Percentiles rank a stretch among this genome's conserved stretches.
phyloP scores from a whole-genome alignment of 305 asterid genomes.

The Fraxinus ornus region DNA sequence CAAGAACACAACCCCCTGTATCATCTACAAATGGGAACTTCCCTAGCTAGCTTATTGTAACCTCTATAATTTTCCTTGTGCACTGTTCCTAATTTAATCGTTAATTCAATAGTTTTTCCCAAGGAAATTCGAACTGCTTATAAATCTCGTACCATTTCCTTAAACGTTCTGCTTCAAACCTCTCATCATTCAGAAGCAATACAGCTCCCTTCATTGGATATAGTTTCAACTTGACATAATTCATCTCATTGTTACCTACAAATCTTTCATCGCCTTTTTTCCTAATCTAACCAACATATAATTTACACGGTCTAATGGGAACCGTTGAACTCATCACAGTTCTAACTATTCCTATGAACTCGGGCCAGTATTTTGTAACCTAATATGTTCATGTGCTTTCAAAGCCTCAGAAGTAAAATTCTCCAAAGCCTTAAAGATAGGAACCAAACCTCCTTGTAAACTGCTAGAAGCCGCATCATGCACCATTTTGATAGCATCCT shows the following conservation, averaged over 20 bases:
- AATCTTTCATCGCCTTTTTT: neutral
- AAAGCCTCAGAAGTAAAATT: conserved; percentile 68
- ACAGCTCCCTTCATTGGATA: neutral
- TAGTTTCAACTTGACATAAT: neutral
- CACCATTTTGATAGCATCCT: conserved; percentile 73
- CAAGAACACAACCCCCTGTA: neutral
- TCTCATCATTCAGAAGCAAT: neutral
- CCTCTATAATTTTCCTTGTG: neutral
- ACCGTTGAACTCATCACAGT: neutral
- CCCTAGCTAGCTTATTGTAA: neutral
- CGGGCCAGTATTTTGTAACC: conserved; percentile 41
- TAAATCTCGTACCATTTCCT: neutral
- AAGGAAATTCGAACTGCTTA: neutral
- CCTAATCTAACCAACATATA: neutral
- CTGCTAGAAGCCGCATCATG: conserved; percentile 89
- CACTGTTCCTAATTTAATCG: neutral
- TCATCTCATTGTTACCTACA: neutral
- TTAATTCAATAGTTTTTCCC: neutral
- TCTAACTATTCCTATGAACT: neutral
- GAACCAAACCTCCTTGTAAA: conserved; percentile 82
- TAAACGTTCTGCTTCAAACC: neutral
- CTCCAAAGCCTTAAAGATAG: conserved; percentile 93
- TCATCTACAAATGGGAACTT: neutral
- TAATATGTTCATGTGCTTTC: conserved; percentile 72
- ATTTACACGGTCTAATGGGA: neutral